Base-by-base conservation (phyloP, 441 rosid genomes). In the Adansonia madagascariensis region DNA sequence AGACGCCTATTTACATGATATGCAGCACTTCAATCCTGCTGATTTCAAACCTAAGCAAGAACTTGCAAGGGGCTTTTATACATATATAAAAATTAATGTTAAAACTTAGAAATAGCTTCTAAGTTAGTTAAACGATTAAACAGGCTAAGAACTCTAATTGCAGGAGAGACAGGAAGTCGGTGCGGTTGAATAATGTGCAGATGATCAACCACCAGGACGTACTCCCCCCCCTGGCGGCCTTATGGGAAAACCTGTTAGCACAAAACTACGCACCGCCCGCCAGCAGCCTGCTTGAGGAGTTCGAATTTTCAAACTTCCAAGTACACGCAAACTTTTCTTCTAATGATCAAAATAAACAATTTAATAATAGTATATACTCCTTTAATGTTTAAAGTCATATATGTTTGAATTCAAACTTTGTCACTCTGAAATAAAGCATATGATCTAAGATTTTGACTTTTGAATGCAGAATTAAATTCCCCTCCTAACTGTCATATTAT, bases 381-480 rank as follows among this genome's bases (percentile, higher is more conserved):
- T 0, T 6, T 27, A 61, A 27, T 24, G 17, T 24, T 61, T 24
- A 3, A 60, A 61, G 66, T 31, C 18, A 6, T 31, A 14, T 8
- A 62, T 57, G 44, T 62, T 62, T 31, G 44, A 62, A 62, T 31
- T 62, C 67, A 31, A 62, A 62, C 44, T 12, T 5, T 62, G 15
- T 59, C 3, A 5, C 17, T 27, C 2, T 31, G 17, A 12, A 61
- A 27, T 1, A 5, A 18, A 31, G 20, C 7, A 6, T 55, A 53
- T 6, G 14, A 3, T 18, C 35, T 63, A 35, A 63, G 68, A 63
- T 59, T 1, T 61, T 50, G 44, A 70, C 60, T 22, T 50, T 24
- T 7, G 50, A 47, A 9, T 15, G 74, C 44, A 31, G 22, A 12
- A 70, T 49, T 15, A n/a, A 18, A 44, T 15, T n/a, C 5, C 7